Conservation (phyloP, 352 stramenopile species). For the Globisporangium barbulae region DNA sequence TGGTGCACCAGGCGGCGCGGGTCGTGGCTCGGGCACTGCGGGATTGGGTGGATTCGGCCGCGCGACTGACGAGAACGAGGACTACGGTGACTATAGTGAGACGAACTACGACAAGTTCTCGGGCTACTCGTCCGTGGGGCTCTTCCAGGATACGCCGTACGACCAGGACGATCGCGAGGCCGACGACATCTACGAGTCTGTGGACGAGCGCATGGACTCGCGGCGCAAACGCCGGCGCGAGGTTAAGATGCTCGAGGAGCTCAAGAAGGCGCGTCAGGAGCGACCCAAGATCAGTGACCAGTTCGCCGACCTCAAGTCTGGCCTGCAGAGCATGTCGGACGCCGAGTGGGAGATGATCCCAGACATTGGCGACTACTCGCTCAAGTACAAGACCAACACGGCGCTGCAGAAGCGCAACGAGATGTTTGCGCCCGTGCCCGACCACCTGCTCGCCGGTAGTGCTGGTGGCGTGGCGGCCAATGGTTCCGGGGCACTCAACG, state of each 20-base stretch:
- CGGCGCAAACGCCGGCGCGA: slow-evolving; percentile 88
- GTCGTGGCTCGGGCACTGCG: slow-evolving; percentile 72
- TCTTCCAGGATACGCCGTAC: slow-evolving; percentile 93
- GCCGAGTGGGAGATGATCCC: slow-evolving; percentile 96
- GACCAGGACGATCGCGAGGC: slow-evolving; percentile 97
- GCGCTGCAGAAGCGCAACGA: slow-evolving; percentile 93
- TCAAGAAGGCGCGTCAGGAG: slow-evolving; percentile 86
- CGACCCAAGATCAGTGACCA: slow-evolving; percentile 95
- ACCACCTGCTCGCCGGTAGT: slow-evolving; percentile 87
- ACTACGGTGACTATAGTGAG: slow-evolving; percentile 89
- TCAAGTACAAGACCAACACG: slow-evolving; percentile 89
- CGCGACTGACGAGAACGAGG: slow-evolving; percentile 85
- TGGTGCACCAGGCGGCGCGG: slow-evolving; percentile 27
- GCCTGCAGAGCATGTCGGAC: slow-evolving; percentile 89
- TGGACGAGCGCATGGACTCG: slow-evolving; percentile 96
- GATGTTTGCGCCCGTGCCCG: slow-evolving; percentile 94
- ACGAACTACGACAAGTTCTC: slow-evolving; percentile 92
- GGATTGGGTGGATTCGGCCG: slow-evolving; percentile 80
- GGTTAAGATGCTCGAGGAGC: slow-evolving; percentile 74
- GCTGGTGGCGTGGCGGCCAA: slow-evolving; percentile 21
- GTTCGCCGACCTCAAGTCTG: slow-evolving; percentile 97
- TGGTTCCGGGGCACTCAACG: slow-evolving; percentile 30
- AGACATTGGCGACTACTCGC: slow-evolving; percentile 95
- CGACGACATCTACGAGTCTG: slow-evolving; percentile 93
- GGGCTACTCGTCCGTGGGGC: slow-evolving; percentile 74